phyloP scores from a whole-genome alignment of 1,284 basidiomycete species.

The Irpex sp. region DNA sequence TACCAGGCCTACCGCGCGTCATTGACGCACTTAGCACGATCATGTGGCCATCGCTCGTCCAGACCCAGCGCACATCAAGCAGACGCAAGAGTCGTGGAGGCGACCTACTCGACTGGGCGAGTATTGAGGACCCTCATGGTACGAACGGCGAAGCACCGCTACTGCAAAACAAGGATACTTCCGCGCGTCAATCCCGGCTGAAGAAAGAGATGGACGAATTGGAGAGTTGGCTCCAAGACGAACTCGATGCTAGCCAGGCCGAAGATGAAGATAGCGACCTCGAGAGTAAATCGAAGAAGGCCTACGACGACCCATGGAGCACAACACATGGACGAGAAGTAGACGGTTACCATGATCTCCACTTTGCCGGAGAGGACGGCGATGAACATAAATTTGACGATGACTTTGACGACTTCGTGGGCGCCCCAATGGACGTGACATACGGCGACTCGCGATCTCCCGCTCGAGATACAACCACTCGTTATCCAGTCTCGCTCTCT shows the following conservation, averaged over 20 bases:
- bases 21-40: slow-evolving; percentile 76
- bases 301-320: slow-evolving; percentile 21
- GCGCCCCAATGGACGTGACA: slow-evolving; percentile 24
- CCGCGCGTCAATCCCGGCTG: slow-evolving; percentile 24
- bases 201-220: slow-evolving; percentile 54
- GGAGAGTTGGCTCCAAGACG: slow-evolving; percentile 57
- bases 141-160: slow-evolving; percentile 31
- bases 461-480: neutral
- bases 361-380: neutral
- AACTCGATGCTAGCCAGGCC: slow-evolving; percentile 13
- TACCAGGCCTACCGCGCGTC: slow-evolving; percentile 62
- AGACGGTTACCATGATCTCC: slow-evolving; percentile 4
- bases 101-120: slow-evolving; percentile 32
- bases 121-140: slow-evolving; percentile 29
- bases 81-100: slow-evolving; percentile 29
- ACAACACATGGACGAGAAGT: slow-evolving; percentile 12
- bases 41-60: slow-evolving; percentile 79
- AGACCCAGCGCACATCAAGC: slow-evolving; percentile 23
- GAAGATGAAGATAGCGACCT: neutral
- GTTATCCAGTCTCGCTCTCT: neutral
- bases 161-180: slow-evolving; percentile 14
- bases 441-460: slow-evolving; percentile 14
- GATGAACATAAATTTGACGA: slow-evolving; percentile 57
- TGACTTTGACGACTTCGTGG: slow-evolving; percentile 72
- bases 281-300: slow-evolving; percentile 5